phyloP scores from a whole-genome alignment of 23 red algal genomes.

The Gracilariopsis chorda region DNA sequence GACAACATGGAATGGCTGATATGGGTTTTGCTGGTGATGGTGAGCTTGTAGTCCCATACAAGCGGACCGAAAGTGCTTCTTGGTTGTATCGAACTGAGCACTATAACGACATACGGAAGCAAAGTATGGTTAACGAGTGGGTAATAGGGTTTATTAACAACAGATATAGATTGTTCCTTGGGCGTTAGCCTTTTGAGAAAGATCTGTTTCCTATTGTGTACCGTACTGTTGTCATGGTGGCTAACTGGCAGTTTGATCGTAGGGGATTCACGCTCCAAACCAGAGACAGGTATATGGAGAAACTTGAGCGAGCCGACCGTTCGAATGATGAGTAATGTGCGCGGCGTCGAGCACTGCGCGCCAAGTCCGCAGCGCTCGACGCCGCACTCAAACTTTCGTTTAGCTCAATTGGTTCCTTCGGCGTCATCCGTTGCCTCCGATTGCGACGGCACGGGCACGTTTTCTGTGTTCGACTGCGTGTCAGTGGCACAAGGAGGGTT shows the following conservation, averaged over 20 bases:
- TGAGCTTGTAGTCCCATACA: slow-evolving; percentile 24
- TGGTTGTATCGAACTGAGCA: background rate
- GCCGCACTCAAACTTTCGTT: too few species aligned
- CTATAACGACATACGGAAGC: background rate
- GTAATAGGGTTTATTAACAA: slow-evolving; percentile 37
- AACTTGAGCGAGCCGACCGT: background rate
- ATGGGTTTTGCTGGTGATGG: slow-evolving; percentile 6
- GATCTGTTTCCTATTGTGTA: background rate
- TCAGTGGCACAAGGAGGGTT: too few species aligned
- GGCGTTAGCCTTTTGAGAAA: slow-evolving; percentile 16
- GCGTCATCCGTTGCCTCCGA: too few species aligned
- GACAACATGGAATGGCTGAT: slow-evolving; percentile 31
- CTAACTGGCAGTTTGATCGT: background rate
- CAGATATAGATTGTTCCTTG: background rate
- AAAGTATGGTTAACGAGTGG: slow-evolving; percentile 46
- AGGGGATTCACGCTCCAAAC: background rate
- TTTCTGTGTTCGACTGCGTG: too few species aligned
- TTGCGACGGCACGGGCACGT: too few species aligned
- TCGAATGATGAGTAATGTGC: background rate
- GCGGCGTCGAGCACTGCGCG: too few species aligned
- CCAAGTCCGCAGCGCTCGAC: too few species aligned
- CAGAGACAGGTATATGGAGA: background rate
- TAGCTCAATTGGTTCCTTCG: too few species aligned
- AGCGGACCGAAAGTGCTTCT: background rate
- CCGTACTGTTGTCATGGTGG: background rate